These are phyloP conservation scores for Melanogaster broomeanus DNA, from an alignment of 768 basidiomycete genomes.

Conservation along the genomic window DNA sequence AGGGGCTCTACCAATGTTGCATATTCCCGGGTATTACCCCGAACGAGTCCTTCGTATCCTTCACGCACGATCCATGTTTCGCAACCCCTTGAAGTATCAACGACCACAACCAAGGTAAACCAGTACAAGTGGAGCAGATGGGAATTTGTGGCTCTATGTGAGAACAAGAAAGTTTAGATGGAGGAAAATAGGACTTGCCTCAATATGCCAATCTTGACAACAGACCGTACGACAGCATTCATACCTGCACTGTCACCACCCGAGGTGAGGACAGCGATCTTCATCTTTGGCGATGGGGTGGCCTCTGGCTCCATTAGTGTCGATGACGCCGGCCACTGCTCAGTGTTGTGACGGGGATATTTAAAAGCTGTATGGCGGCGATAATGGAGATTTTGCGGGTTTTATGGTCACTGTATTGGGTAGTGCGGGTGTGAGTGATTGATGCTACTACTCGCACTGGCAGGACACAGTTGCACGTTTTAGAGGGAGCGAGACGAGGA, in stretches of 20 bases:
- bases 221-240: slow-evolving; percentile 93
- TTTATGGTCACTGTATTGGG: neutral
- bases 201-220: slow-evolving; percentile 90
- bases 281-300: slow-evolving; percentile 48
- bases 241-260: slow-evolving; percentile 98
- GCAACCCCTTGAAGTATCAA: slow-evolving; percentile 84
- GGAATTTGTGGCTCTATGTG: slow-evolving; percentile 1
- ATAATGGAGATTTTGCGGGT: neutral
- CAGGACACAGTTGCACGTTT: neutral
- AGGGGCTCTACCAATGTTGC: slow-evolving; percentile 26
- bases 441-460: no score
- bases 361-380: neutral
- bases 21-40: slow-evolving; percentile 61
- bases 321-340: neutral
- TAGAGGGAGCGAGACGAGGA: neutral
- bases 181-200: slow-evolving; percentile 58
- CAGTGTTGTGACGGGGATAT: neutral
- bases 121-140: neutral
- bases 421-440: neutral
- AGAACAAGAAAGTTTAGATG: neutral
- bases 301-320: neutral
- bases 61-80: slow-evolving; percentile 96
- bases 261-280: slow-evolving; percentile 91
- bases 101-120: no score
- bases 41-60: slow-evolving; percentile 97